Base-by-base conservation (phyloP, 352 stramenopile species). In the Aphanomyces stellatus region DNA sequence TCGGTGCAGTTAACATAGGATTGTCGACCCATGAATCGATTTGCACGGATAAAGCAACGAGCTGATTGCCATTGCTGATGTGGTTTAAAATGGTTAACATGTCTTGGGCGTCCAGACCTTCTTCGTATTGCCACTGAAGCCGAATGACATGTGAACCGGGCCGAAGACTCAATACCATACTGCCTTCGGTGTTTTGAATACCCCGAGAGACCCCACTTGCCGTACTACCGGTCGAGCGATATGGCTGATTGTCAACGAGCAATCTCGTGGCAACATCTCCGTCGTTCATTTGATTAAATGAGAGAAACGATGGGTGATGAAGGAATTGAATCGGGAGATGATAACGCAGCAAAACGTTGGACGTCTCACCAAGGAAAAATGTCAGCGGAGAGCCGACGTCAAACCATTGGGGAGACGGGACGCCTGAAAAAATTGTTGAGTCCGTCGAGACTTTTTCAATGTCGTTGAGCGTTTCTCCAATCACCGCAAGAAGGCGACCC, bases 101-200 rank as follows among this genome's bases (percentile, higher is more conserved):
- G 33, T 67, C 60, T 13, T 59, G 19, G 7, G 60, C 28, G 4
- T 67, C 43, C 17, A 67, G 24, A 13, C 46, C 60, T 40, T 67
- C 37, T 59, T 41, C 17, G 34, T 67, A 59, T 31, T 49, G 27
- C 60, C 60, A 67, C 34, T 67, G 60, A 15, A 67, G 46, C n/a
- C 48, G 40, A 19, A 67, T 40, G 11, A 33, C 48, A 28, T 67
- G 60, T n/a, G 60, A 25, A n/a, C 60, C 60, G 17, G 60, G 42
- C 11, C 13, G 34, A 37, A 67, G 42, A 27, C 28, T 15, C 24
- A 67, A 30, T 4, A 48, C 46, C 24, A 67, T 17, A 11, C 28
- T 41, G 19, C 60, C 60, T 59, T 51, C 19, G 8, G 60, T 22
- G 10, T 37, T 31, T 24, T 34, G 28, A 22, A 27, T 24, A 11